Conservation (phyloP, 768 basidiomycete genomes). For the Boletus patriciae region DNA sequence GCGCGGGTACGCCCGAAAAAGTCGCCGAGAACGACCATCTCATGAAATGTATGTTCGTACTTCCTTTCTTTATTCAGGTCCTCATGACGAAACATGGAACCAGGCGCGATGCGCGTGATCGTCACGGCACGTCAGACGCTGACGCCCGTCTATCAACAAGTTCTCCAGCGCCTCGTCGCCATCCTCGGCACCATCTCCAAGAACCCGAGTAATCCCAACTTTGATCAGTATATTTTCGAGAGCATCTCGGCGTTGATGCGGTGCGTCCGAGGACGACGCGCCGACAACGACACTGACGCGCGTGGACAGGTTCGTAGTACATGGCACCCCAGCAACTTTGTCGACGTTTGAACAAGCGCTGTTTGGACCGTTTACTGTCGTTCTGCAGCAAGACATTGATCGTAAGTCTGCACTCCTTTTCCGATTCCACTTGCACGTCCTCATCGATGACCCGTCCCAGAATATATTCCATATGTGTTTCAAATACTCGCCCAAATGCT, state of each 20-base stretch:
- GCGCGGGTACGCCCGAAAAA: slow-evolving; percentile 80
- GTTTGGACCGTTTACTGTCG: slow-evolving; percentile 83
- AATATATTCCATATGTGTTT: slow-evolving; percentile 97
- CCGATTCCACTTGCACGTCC: background rate
- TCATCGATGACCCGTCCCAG: slow-evolving; percentile 30
- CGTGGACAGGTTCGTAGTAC: slow-evolving; percentile 71
- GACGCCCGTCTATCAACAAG: slow-evolving; percentile 61
- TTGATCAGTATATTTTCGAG: slow-evolving; percentile 98
- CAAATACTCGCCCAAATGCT: slow-evolving; percentile 97
- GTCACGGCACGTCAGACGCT: slow-evolving; percentile 83
- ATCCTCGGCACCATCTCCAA: slow-evolving; percentile 88
- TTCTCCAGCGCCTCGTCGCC: slow-evolving; percentile 70
- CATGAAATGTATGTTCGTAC: slow-evolving; percentile 79
- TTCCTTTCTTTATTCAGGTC: background rate
- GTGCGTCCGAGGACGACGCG: slow-evolving; percentile 38
- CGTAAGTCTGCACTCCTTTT: slow-evolving; percentile 48
- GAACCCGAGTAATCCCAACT: slow-evolving; percentile 96
- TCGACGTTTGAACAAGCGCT: slow-evolving; percentile 75
- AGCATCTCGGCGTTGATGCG: slow-evolving; percentile 91
- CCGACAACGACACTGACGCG: background rate
- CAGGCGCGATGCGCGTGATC: slow-evolving; percentile 94
- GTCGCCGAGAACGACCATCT: slow-evolving; percentile 96
- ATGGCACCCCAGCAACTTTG: slow-evolving; percentile 64
- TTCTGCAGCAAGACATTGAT: slow-evolving; percentile 90
- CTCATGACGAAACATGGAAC: background rate